These are phyloP conservation scores for Arthrobotrys entomopaga DNA, from an alignment of 2,329 filamentous ascomycete species.

Conservation along the genomic window DNA sequence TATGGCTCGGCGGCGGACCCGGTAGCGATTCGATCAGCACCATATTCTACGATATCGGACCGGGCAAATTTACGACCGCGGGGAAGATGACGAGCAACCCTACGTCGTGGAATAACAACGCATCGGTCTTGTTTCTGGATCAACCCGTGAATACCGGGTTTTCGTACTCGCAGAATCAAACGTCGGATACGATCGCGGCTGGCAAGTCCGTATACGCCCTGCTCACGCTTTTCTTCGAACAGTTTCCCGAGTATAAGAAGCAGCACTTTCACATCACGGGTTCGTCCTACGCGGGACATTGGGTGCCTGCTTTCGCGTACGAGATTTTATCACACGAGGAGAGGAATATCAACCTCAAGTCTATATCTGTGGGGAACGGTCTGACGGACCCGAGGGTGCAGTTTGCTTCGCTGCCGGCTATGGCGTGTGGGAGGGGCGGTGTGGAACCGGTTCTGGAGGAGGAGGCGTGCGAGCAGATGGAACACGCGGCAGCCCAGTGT, in stretches of 20 bases:
- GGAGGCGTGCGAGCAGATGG: slow-evolving; percentile 84
- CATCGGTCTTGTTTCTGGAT: slow-evolving; percentile 98
- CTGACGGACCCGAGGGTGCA: slow-evolving; percentile 92
- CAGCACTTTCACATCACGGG: slow-evolving; percentile 98
- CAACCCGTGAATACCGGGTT: slow-evolving; percentile 98
- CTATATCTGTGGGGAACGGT: slow-evolving; percentile 93
- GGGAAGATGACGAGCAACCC: slow-evolving; percentile 85
- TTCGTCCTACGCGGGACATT: slow-evolving; percentile 94
- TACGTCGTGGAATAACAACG: slow-evolving; percentile 94
- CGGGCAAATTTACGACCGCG: slow-evolving; percentile 85
- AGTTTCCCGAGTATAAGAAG: slow-evolving; percentile 92
- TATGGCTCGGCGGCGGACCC: slow-evolving; percentile 95
- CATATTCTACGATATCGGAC: slow-evolving; percentile 96
- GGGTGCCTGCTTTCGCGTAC: slow-evolving; percentile 88
- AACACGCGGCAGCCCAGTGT: slow-evolving; percentile 89
- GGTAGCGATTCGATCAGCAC: slow-evolving; percentile 96
- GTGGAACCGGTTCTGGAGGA: slow-evolving; percentile 86
- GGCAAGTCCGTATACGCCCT: slow-evolving; percentile 98
- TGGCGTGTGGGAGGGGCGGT: slow-evolving; percentile 96
- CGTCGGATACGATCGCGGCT: slow-evolving; percentile 92
- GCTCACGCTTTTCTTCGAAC: slow-evolving; percentile 96
- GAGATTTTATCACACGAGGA: slow-evolving; percentile 95
- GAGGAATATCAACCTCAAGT: slow-evolving; percentile 97
- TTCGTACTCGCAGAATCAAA: slow-evolving; percentile 85
- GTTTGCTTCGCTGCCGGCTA: slow-evolving; percentile 93